Conservation (phyloP, 371 early-diverging fungal species). For the Lichtheimia corymbifera region DNA sequence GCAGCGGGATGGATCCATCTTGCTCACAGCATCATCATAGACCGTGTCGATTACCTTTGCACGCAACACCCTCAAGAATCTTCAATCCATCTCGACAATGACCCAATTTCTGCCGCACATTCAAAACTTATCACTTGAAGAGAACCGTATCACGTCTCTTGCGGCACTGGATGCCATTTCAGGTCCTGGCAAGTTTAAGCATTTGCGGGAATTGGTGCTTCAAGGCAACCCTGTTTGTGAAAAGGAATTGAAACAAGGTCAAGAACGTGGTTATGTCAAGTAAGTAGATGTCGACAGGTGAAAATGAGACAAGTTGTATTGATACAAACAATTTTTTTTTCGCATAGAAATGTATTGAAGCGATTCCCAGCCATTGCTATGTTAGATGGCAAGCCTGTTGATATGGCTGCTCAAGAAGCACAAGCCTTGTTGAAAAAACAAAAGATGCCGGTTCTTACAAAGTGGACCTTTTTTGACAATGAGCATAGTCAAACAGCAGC, state of each 20-base stretch:
- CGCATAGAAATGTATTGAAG: conserved; percentile 36
- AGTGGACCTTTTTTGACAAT: conserved; percentile 35
- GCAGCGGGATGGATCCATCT: background rate
- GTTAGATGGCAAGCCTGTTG: conserved; percentile 44
- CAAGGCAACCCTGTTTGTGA: conserved; percentile 55
- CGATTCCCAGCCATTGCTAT: conserved; percentile 57
- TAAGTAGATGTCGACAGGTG: background rate
- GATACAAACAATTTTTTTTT: background rate
- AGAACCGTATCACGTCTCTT: conserved; percentile 50
- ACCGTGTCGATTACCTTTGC: conserved; percentile 55
- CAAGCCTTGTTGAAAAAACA: conserved; percentile 30
- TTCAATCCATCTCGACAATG: conserved; percentile 56
- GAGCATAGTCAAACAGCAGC: conserved; percentile 28
- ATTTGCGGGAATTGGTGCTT: conserved; percentile 54
- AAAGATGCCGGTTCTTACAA: conserved; percentile 31
- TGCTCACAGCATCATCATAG: conserved; percentile 10
- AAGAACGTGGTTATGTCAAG: conserved; percentile 39
- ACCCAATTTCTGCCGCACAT: conserved; percentile 53
- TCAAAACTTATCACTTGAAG: conserved; percentile 56
- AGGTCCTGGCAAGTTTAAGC: conserved; percentile 49
- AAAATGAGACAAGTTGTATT: background rate
- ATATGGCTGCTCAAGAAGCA: conserved; percentile 26
- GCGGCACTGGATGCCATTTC: conserved; percentile 51
- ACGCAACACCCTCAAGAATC: conserved; percentile 46
- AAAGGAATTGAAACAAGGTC: conserved; percentile 48